Percentiles rank a stretch among this genome's conserved stretches.
phyloP scores from a whole-genome alignment of 2,329 filamentous ascomycete genomes.

The Fusarium lyarnte region DNA sequence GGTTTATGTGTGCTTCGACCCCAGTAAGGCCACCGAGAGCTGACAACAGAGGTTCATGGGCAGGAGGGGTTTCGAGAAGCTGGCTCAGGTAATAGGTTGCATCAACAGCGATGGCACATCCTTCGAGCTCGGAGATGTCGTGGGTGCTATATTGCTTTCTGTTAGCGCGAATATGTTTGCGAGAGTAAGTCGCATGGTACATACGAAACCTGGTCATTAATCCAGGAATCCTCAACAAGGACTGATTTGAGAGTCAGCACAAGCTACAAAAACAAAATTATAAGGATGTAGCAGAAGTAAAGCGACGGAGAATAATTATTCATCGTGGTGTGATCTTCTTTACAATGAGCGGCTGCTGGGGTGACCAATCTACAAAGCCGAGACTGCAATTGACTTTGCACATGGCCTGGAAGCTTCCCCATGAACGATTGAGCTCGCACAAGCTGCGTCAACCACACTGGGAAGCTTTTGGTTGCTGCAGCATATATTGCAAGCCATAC shows the following conservation, averaged over 20 bases:
- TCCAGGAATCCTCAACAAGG: conserved; percentile 53
- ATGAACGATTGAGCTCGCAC: not conserved
- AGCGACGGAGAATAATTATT: conserved; percentile 3
- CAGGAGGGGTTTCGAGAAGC: conserved; percentile 74
- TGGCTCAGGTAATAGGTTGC: conserved; percentile 88
- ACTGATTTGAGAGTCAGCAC: conserved; percentile 44
- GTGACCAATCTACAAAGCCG: conserved; percentile 16
- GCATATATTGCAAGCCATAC: conserved; percentile 18
- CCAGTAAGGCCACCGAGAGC: conserved; percentile 90
- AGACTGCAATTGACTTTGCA: conserved; percentile 39
- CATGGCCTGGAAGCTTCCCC: conserved; percentile 1
- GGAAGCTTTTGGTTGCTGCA: conserved; percentile 11
- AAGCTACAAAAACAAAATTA: not conserved
- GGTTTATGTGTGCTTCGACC: conserved; percentile 77
- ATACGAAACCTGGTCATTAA: conserved; percentile 52
- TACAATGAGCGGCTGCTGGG: not conserved
- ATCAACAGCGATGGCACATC: conserved; percentile 83
- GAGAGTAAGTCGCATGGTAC: conserved; percentile 18
- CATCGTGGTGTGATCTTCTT: conserved; percentile 2
- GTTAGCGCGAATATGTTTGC: conserved; percentile 33
- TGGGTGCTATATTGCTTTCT: conserved; percentile 57
- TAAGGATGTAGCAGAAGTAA: conserved; percentile 3
- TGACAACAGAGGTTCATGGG: conserved; percentile 86
- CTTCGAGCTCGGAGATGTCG: conserved; percentile 75
- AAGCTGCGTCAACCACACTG: conserved; percentile 5